These are phyloP conservation scores for Fusarium sp. DNA, from an alignment of 2,329 filamentous ascomycete genomes.

Conservation along the genomic window DNA sequence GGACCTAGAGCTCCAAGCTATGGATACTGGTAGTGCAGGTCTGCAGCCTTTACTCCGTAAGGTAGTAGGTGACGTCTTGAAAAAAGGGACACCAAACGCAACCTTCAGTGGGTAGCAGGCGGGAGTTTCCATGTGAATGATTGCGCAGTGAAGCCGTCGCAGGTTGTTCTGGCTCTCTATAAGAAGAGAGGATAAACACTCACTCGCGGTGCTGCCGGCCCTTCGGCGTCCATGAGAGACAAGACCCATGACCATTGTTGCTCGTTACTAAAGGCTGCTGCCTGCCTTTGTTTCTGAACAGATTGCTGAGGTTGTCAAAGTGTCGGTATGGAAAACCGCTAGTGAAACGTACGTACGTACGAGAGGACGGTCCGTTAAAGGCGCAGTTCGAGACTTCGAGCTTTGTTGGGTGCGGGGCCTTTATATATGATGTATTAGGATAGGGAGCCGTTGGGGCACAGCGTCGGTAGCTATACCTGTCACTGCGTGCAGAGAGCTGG, in stretches of 20 bases:
- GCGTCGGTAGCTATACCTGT: conserved; percentile 6
- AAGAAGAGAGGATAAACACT: conserved; percentile 23
- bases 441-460: conserved; percentile 13
- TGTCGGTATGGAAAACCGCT: background rate
- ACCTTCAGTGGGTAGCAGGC: conserved; percentile 3
- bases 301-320: conserved; percentile 3
- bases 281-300: conserved; percentile 7
- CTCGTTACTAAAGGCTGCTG: conserved; percentile 14
- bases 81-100: conserved; percentile 1
- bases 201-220: conserved; percentile 44
- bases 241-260: conserved; percentile 49
- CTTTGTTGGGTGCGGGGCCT: conserved; percentile 28
- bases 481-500: background rate
- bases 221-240: conserved; percentile 48
- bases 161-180: background rate
- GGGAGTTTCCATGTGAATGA: conserved; percentile 2
- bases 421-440: conserved; percentile 20
- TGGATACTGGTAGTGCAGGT: background rate
- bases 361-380: conserved; percentile 1
- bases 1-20: conserved; percentile 28
- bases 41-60: conserved; percentile 5
- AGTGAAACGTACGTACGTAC: background rate
- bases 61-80: conserved; percentile 21
- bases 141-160: conserved; percentile 1
- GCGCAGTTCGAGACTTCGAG: conserved; percentile 15